Conservation (phyloP, 164 flowering plant genomes). For the Vitis labrusca region DNA sequence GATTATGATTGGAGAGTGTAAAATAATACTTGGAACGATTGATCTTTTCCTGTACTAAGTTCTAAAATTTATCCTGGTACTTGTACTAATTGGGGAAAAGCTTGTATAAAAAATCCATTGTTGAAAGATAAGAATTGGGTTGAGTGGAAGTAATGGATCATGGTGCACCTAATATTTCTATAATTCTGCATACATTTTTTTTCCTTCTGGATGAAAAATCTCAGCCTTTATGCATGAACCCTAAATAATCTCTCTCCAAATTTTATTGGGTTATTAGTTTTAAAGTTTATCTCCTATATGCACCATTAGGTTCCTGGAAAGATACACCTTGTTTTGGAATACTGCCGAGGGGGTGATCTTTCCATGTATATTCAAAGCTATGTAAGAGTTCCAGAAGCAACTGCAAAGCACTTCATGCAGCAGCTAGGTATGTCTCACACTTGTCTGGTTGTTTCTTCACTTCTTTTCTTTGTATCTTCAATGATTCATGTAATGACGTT, state of each 20-base stretch:
- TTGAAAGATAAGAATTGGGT: too few species aligned
- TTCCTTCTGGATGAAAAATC: too few species aligned
- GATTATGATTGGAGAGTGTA: too few species aligned
- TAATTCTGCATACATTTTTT: too few species aligned
- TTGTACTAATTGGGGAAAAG: too few species aligned
- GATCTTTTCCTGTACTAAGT: too few species aligned
- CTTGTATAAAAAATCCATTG: too few species aligned
- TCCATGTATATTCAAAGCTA: conserved; percentile 74
- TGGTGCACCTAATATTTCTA: too few species aligned
- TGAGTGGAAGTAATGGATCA: too few species aligned
- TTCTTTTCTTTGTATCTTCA: background rate
- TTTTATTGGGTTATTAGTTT: background rate
- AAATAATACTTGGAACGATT: too few species aligned
- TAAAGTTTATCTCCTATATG: background rate
- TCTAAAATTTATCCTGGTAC: too few species aligned
- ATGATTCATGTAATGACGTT: conserved; percentile 7
- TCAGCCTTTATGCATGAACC: too few species aligned
- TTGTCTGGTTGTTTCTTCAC: conserved; percentile 1
- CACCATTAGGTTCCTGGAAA: conserved; percentile 72
- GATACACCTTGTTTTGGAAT: conserved; percentile 87
- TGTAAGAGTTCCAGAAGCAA: conserved; percentile 78
- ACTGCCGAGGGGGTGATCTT: conserved; percentile 96
- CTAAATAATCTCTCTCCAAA: background rate
- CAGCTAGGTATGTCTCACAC: conserved; percentile 64
- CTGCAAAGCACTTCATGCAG: conserved; percentile 90